phyloP scores from a whole-genome alignment of 2,329 filamentous ascomycete genomes.

The Paracoccidioides lutzii region DNA sequence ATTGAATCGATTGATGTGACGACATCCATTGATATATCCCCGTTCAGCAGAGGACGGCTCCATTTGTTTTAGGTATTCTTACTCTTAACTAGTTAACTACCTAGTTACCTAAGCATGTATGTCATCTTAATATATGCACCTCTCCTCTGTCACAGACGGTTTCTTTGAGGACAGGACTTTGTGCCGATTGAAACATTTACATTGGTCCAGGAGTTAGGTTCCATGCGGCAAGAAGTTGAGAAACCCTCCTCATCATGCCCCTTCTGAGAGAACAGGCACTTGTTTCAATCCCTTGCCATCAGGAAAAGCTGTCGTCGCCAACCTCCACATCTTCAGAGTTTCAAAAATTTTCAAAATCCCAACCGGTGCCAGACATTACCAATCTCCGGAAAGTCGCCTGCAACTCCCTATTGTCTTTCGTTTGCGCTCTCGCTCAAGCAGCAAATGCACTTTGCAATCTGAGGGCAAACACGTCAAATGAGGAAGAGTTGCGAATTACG shows the following conservation, averaged over 20 bases:
- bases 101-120: background rate
- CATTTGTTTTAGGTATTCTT: background rate
- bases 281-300: background rate
- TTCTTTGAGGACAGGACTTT: background rate
- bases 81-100: no score
- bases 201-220: background rate
- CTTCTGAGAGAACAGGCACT: constrained; percentile 12
- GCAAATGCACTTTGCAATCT: constrained; percentile 26
- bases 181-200: background rate
- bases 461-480: constrained; percentile 41
- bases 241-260: constrained; percentile 1
- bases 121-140: background rate
- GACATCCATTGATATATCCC: background rate
- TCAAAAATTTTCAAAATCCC: background rate
- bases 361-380: background rate
- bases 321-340: background rate
- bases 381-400: constrained; percentile 18
- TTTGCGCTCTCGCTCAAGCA: constrained; percentile 18
- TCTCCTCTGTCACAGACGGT: background rate
- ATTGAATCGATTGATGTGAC: no score
- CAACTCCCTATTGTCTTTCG: constrained; percentile 22
- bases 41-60: background rate
- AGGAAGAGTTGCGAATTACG: constrained; percentile 37
- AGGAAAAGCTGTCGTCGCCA: background rate
- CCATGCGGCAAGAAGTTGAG: background rate